Conservation (phyloP, 1,284 basidiomycete species). For the Apiotrichum gracile region DNA sequence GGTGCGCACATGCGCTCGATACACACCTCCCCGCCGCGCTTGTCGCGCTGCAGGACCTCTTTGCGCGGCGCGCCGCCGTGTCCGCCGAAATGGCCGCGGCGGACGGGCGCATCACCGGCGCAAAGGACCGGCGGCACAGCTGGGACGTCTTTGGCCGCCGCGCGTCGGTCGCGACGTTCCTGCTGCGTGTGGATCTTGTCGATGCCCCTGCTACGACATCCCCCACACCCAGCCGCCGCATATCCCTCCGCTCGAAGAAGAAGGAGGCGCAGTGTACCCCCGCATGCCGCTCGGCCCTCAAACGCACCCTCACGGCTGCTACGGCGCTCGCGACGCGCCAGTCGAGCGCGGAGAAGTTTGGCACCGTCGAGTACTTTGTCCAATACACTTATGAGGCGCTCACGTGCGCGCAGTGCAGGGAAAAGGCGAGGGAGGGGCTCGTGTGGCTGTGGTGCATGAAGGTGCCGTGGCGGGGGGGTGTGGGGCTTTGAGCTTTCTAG, state of each 20-base stretch:
- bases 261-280: neutral
- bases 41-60: neutral
- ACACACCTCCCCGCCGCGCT: neutral
- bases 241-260: too few relatives aligned
- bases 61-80: neutral
- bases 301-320: neutral
- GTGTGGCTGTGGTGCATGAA: constrained; percentile 2
- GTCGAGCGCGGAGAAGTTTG: neutral
- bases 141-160: neutral
- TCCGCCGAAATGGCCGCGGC: neutral
- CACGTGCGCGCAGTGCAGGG: neutral
- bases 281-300: neutral
- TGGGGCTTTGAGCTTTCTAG: neutral
- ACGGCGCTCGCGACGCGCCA: neutral
- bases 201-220: neutral
- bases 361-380: constrained; percentile 2
- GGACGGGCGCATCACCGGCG: neutral
- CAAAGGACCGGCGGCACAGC: neutral
- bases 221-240: neutral
- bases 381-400: constrained; percentile 1
- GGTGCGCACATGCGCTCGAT: neutral
- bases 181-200: neutral
- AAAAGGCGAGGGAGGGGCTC: neutral
- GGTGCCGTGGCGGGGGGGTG: neutral
- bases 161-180: neutral